phyloP scores from a whole-genome alignment of 306 rosid species.

The Malus asiatica region DNA sequence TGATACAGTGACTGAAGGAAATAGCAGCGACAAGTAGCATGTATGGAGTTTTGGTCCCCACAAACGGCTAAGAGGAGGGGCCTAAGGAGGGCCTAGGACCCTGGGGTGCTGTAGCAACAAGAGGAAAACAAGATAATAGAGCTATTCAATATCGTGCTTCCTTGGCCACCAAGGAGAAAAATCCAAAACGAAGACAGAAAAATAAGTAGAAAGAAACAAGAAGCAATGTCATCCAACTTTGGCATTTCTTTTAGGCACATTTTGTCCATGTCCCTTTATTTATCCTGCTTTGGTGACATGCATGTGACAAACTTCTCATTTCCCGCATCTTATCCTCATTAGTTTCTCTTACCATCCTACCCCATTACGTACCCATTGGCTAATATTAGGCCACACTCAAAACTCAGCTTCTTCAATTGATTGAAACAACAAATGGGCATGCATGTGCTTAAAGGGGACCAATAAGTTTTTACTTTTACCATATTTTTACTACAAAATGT shows the following conservation, averaged over 20 bases:
- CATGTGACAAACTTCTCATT: neutral
- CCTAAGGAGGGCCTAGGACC: neutral
- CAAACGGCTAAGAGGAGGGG: neutral
- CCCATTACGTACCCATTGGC: neutral
- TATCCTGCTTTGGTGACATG: constrained; percentile 30
- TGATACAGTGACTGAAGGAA: constrained; percentile 27
- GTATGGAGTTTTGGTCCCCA: constrained; percentile 35
- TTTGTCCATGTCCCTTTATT: constrained; percentile 60
- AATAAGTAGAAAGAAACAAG: constrained; percentile 30
- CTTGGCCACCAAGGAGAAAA: constrained; percentile 30
- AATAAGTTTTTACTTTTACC: neutral
- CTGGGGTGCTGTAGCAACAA: constrained; percentile 6
- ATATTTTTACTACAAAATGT: no score
- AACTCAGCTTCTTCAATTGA: neutral
- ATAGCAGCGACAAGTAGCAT: constrained; percentile 34
- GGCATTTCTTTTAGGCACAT: constrained; percentile 43
- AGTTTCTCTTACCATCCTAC: neutral
- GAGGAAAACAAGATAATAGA: constrained; percentile 16
- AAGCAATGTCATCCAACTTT: constrained; percentile 28
- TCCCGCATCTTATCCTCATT: neutral
- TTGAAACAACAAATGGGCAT: neutral
- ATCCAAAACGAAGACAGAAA: constrained; percentile 37
- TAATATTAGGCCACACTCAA: neutral
- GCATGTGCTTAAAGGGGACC: neutral
- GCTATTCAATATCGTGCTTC: constrained; percentile 20